A percentile compares a stretch with the other conserved stretches of the same genome.
These are phyloP conservation scores for Ceratobasidium sp. DNA, from an alignment of 1,284 basidiomycete species.

Conservation along the genomic window DNA sequence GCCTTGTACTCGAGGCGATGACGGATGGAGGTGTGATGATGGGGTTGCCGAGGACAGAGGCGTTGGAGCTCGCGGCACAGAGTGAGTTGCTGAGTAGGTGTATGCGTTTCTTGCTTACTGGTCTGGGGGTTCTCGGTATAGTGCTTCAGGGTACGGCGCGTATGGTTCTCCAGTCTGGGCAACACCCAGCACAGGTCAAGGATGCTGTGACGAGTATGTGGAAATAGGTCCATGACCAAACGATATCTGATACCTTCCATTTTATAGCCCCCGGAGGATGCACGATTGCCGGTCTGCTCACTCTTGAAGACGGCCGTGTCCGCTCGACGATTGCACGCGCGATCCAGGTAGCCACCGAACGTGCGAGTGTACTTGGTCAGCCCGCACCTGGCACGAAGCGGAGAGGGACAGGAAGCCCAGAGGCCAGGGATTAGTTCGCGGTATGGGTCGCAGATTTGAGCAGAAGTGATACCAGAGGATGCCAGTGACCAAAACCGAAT, in stretches of 20 bases:
- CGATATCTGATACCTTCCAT: neutral
- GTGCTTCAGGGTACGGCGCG: conserved; percentile 96
- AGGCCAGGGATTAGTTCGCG: conserved; percentile 15
- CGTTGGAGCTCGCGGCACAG: conserved; percentile 94
- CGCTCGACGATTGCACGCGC: conserved; percentile 95
- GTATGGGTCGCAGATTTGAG: neutral
- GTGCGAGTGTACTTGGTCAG: conserved; percentile 82
- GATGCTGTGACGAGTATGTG: conserved; percentile 94
- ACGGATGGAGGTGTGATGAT: conserved; percentile 99
- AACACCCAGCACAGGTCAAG: conserved; percentile 96
- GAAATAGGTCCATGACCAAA: conserved; percentile 43
- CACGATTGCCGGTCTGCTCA: conserved; percentile 95
- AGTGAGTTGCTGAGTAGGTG: conserved; percentile 64
- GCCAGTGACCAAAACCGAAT: neutral
- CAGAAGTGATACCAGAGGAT: neutral
- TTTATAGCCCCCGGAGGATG: conserved; percentile 92
- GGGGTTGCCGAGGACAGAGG: conserved; percentile 94
- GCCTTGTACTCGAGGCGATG: conserved; percentile 98
- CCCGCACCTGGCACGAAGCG: conserved; percentile 51
- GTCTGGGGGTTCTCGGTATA: conserved; percentile 54
- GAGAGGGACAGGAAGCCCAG: conserved; percentile 37
- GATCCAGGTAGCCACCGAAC: conserved; percentile 93
- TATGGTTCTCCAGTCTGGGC: conserved; percentile 89
- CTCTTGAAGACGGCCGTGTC: conserved; percentile 93
- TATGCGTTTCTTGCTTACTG: conserved; percentile 30